Evolutionary conservation across 306 rosid species (phyloP).

Genomic region (Prunus campanulata): DNA sequence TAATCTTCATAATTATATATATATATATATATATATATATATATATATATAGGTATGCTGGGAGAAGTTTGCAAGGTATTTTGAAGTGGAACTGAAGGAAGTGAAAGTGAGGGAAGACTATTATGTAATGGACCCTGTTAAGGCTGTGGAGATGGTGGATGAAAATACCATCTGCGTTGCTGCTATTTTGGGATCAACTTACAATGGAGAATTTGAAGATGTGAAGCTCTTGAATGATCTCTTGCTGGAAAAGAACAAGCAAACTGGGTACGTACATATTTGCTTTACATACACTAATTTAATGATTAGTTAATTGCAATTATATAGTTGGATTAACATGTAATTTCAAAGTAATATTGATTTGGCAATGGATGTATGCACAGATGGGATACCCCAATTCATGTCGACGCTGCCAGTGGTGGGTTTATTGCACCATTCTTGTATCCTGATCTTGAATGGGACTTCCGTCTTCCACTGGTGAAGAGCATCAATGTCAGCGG

Average conservation of each 20-base stretch:
- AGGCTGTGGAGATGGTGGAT: conserved; percentile 76
- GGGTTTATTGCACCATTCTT: conserved; percentile 81
- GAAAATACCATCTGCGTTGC: conserved; percentile 85
- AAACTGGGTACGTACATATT: conserved; percentile 41
- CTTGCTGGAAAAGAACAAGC: conserved; percentile 49
- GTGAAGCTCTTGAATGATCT: conserved; percentile 71
- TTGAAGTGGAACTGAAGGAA: conserved; percentile 72
- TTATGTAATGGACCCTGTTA: conserved; percentile 75
- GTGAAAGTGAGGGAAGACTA: conserved; percentile 67
- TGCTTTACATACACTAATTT: too few relatives aligned
- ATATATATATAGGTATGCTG: conserved; percentile 49
- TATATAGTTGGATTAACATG: too few relatives aligned
- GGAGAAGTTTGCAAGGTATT: conserved; percentile 76
- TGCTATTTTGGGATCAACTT: conserved; percentile 78
- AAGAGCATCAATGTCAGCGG: conserved; percentile 89
- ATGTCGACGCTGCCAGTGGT: conserved; percentile 84
- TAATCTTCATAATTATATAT: background rate
- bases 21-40: background rate
- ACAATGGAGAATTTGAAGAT: conserved; percentile 78
- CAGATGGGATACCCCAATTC: conserved; percentile 81
- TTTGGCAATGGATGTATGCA: background rate
- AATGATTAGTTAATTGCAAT: too few relatives aligned
- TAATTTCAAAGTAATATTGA: too few relatives aligned
- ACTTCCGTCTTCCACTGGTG: conserved; percentile 73
- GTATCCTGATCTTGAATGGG: conserved; percentile 82